phyloP scores from a whole-genome alignment of 73 alveolate species.

The Tetrahymena thermophila region DNA sequence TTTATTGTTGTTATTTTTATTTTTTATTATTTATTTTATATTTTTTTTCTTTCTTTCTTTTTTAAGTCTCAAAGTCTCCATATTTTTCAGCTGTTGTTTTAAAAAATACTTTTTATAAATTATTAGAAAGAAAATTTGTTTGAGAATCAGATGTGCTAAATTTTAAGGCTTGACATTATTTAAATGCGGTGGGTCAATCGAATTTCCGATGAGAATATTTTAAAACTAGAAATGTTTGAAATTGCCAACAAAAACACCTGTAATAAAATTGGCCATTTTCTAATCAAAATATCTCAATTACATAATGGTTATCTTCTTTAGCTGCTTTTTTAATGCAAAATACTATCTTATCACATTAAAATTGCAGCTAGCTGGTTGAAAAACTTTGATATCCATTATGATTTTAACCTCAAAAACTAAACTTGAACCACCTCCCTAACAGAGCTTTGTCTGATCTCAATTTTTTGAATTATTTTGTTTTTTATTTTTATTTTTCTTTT shows the following conservation, averaged over 20 bases:
- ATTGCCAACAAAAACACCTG: not conserved
- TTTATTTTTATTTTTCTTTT: not conserved
- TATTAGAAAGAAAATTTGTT: not conserved
- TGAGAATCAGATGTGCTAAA: not conserved
- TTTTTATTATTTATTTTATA: not conserved
- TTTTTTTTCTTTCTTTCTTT: not conserved
- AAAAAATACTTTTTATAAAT: not conserved
- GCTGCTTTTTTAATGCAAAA: not conserved
- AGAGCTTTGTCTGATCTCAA: not conserved
- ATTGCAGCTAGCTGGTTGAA: not conserved
- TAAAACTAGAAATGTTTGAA: not conserved
- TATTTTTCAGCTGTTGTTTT: not conserved
- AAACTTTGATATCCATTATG: not conserved
- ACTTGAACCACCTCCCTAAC: not conserved
- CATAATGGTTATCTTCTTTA: not conserved
- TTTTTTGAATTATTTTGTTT: not conserved
- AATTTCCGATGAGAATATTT: not conserved
- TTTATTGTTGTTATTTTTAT: too few relatives aligned
- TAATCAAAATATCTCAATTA: not conserved
- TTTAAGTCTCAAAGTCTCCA: not conserved
- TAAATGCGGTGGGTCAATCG: not conserved
- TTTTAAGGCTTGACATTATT: not conserved
- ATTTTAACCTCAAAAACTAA: not conserved
- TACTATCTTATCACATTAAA: not conserved
- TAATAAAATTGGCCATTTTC: not conserved